Base-by-base conservation (phyloP, 164 flowering plant genomes). In the Tinospora cordifolia region DNA sequence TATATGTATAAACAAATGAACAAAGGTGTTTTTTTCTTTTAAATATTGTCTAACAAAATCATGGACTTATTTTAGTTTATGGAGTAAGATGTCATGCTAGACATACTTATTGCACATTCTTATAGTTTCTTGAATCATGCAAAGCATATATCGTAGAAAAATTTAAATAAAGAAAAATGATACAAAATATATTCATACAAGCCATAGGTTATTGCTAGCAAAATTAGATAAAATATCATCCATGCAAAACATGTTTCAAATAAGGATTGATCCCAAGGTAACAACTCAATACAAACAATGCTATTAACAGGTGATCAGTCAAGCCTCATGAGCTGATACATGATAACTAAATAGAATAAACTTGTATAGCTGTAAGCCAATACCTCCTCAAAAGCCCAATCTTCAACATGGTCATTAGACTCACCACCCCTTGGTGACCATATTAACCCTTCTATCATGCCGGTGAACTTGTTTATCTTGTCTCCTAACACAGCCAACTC, bases 321-420 rank as follows among this genome's bases (percentile, higher is more conserved):
- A 30, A 30, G 36, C 36, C 3, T 30, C 36, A 30, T 30, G 36
- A 30, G 36, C 36, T 30, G 36, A 30, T 30, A 30, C 36, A 30
- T 30, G 36, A 30, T 30, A 30, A 30, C 4, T 30, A 30, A 30
- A 30, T 30, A 30, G 36, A 30, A 30, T 30, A 30, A 30, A 30
- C 36, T 30, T 30, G 3, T 30, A 21, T 19, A 9, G 19, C 8
- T 25, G 22, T 22, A 26, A 64, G 62, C 34, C 71, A 64, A 39
- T 81, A 94, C 99, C 89, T 95, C 99, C 78, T 92, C 99, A 82
- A 87, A 87, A 69, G 90, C 84, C 98, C 98, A 95, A 65, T 87
- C 90, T 78, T 95, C 95, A 79, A 78, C 78, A 63, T 84, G 87
- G 63, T 81, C 82, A 79, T 76, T 84, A 75, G 71, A 59, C 57